These are phyloP conservation scores for Choanephora cucurbitarum DNA, from an alignment of 371 early-diverging fungal genomes.

Conservation along the genomic window DNA sequence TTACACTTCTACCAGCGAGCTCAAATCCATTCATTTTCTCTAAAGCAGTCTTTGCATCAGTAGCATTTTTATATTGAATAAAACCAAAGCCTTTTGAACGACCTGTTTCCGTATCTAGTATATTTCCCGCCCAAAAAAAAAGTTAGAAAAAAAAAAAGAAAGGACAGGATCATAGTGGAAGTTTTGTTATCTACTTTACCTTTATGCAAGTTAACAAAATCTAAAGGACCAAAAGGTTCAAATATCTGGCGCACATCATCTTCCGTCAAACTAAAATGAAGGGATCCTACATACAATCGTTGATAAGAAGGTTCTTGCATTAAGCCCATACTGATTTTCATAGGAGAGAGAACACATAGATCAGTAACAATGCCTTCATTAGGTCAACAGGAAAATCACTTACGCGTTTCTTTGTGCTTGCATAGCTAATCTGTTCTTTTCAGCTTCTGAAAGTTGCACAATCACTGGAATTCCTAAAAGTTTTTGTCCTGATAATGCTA, in stretches of 20 bases:
- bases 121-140: background rate
- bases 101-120: conserved; percentile 75
- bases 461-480: conserved; percentile 94
- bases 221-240: conserved; percentile 87
- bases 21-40: conserved; percentile 88
- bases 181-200: too few relatives aligned
- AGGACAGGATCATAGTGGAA: too few relatives aligned
- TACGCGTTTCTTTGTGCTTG: conserved; percentile 60
- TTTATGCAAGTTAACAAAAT: conserved; percentile 79
- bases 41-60: conserved; percentile 82
- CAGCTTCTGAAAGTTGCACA: conserved; percentile 90
- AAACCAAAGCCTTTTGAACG: conserved; percentile 87
- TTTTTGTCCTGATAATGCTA: conserved; percentile 85
- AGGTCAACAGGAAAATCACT: too few relatives aligned
- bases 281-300: conserved; percentile 81
- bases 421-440: conserved; percentile 83
- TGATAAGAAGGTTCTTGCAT: conserved; percentile 56
- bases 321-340: conserved; percentile 33
- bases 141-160: too few relatives aligned
- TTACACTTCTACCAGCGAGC: conserved; percentile 46
- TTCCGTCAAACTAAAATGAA: conserved; percentile 81
- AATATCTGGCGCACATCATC: conserved; percentile 85
- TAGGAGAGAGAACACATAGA: too few relatives aligned
- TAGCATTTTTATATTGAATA: conserved; percentile 74
- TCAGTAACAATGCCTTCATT: too few relatives aligned